Evolutionary conservation across 768 basidiomycete genomes (phyloP).

Genomic region (Jaapia argillacea): DNA sequence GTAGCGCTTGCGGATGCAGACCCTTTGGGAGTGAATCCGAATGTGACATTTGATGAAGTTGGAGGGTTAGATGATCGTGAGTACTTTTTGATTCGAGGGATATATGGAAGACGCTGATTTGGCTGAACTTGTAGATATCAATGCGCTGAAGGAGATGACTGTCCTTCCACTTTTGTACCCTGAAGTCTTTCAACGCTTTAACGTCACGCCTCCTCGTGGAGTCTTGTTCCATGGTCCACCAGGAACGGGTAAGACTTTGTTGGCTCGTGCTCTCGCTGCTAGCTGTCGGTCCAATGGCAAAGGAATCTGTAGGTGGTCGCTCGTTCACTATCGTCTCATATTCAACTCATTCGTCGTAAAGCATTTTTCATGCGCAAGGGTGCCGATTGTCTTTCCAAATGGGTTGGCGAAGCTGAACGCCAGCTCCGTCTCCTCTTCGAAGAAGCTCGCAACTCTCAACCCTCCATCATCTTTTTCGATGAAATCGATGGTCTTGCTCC

Average conservation of each 20-base stretch:
- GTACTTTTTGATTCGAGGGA: conserved; percentile 16
- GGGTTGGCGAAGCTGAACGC: conserved; percentile 98
- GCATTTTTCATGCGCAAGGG: conserved; percentile 99
- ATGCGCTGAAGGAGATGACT: conserved; percentile 98
- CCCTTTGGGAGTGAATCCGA: conserved; percentile 87
- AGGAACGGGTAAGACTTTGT: conserved; percentile 94
- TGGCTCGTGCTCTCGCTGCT: conserved; percentile 90
- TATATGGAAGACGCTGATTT: conserved; percentile 2
- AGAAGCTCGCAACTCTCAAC: conserved; percentile 86
- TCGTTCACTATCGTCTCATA: neutral
- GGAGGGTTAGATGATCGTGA: conserved; percentile 91
- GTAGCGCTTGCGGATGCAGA: conserved; percentile 91
- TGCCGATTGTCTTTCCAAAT: conserved; percentile 95
- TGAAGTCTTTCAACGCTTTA: conserved; percentile 91
- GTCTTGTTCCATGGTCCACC: conserved; percentile 98
- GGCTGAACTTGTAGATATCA: conserved; percentile 60
- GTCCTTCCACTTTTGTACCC: conserved; percentile 91
- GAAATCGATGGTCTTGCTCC: conserved; percentile 99
- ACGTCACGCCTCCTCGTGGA: conserved; percentile 90
- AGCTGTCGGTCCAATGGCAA: conserved; percentile 82
- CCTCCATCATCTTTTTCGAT: conserved; percentile 98
- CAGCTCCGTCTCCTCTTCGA: conserved; percentile 93
- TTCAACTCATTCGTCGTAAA: conserved; percentile 18
- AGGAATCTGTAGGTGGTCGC: conserved; percentile 61
- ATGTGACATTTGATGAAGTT: conserved; percentile 93